These are phyloP conservation scores for Silene uniflora DNA, from an alignment of 148 eudicot genomes.

Conservation along the genomic window DNA sequence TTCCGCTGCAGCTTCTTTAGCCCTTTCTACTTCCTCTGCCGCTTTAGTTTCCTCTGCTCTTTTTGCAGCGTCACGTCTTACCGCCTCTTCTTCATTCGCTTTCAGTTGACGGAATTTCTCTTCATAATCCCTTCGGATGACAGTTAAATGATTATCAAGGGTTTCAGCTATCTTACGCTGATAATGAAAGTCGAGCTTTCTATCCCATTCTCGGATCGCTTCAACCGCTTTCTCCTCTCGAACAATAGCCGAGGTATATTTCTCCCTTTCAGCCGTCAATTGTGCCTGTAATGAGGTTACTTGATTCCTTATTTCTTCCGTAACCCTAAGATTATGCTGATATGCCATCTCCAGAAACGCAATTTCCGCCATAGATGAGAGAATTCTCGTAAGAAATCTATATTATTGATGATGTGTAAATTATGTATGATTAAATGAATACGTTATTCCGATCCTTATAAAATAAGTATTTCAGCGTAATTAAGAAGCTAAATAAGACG, in stretches of 20 bases:
- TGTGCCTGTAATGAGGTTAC: conserved; percentile 49
- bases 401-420: too few relatives aligned
- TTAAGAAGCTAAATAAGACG: too few relatives aligned
- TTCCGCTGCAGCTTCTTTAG: conserved; percentile 52
- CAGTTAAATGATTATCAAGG: conserved; percentile 85
- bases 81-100: conserved; percentile 72
- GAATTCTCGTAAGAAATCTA: too few relatives aligned
- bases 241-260: conserved; percentile 41
- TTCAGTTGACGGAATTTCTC: conserved; percentile 30
- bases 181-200: conserved; percentile 40
- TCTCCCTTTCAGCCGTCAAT: conserved; percentile 52
- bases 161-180: conserved; percentile 84
- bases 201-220: conserved; percentile 49
- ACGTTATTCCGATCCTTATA: too few relatives aligned
- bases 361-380: conserved; percentile 40
- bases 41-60: conserved; percentile 55
- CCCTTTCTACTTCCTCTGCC: conserved; percentile 66
- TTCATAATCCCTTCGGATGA: conserved; percentile 53
- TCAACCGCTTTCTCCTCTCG: conserved; percentile 47
- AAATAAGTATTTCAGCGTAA: too few relatives aligned
- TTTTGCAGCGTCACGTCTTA: conserved; percentile 56
- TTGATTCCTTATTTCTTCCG: conserved; percentile 68
- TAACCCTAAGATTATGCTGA: conserved; percentile 54
- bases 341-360: conserved; percentile 61
- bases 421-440: too few relatives aligned